A percentile compares a stretch with the other conserved stretches of the same genome.
phyloP scores from a whole-genome alignment of 2,329 filamentous ascomycete genomes.

The Microcyclospora tardicrescens region DNA sequence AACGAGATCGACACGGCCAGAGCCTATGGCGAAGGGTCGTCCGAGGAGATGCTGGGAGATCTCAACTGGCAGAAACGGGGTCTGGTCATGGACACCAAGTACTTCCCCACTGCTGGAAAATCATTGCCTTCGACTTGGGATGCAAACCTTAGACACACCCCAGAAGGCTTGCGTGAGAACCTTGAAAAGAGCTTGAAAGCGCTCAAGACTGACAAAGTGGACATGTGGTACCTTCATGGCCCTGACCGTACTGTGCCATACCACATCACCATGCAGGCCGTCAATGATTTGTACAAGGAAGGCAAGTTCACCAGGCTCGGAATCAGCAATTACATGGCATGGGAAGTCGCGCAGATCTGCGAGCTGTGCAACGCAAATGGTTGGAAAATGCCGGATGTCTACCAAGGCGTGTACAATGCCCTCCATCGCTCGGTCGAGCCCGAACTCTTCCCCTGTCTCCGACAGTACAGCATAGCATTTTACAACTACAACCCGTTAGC shows the following conservation, averaged over 20 bases:
- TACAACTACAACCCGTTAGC: conserved; percentile 33
- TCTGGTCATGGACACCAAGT: conserved; percentile 19
- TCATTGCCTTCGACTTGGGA: conserved; percentile 8
- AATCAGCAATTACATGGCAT: conserved; percentile 34
- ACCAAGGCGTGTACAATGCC: conserved; percentile 35
- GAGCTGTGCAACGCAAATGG: conserved; percentile 30
- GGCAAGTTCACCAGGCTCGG: conserved; percentile 35
- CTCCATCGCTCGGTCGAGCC: conserved; percentile 27
- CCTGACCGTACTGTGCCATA: conserved; percentile 36
- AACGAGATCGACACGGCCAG: conserved; percentile 20
- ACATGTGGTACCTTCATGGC: conserved; percentile 40
- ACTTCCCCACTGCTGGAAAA: conserved; percentile 11
- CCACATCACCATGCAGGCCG: conserved; percentile 34
- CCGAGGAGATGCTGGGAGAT: conserved; percentile 17
- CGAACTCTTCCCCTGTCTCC: conserved; percentile 31
- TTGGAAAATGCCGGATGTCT: conserved; percentile 33
- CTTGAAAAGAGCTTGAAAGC: conserved; percentile 27
- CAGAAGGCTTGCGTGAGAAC: conserved; percentile 22
- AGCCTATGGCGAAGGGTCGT: conserved; percentile 14
- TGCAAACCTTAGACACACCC: conserved; percentile 13
- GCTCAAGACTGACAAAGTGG: conserved; percentile 28
- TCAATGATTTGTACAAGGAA: conserved; percentile 34
- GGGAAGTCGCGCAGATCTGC: conserved; percentile 37
- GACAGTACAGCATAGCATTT: conserved; percentile 30
- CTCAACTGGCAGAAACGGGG: conserved; percentile 17